Base-by-base conservation (phyloP, 2,329 filamentous ascomycete species). In the Botrytis deweyae region DNA sequence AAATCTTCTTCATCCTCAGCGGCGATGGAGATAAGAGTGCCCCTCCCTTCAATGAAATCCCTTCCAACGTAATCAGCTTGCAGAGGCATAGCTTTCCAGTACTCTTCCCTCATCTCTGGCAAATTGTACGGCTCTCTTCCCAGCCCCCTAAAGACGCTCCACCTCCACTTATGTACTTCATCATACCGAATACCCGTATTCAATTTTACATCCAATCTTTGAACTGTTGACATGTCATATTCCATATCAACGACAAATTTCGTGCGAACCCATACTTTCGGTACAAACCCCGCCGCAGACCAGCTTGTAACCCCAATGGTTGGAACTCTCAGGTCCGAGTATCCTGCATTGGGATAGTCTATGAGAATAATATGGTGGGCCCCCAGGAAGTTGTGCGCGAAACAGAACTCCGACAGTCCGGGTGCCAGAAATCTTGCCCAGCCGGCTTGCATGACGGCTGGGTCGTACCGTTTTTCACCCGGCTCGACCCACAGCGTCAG, bases 61-160 rank as follows among this genome's bases (percentile, higher is more conserved):
- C 0, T 1, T n/a, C 63, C 63, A 16, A 22, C 1, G 6, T 1
- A 0, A 1, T 0, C 1, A 12, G 42, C 63, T 1, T 1, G 1
- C 5, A 2, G 0, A 14, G 63, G 40, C 14, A 5, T 6, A 7
- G 63, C 40, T 20, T 3, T 18, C 63, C 63, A 65, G 14, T 42
- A 65, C 3, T 6, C 0, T 7, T 0, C 0, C 9, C 29, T 65
- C 1, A 46, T 6, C 18, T 65, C 63, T 16, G 63, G 63, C 38
- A 65, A 29, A 65, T 20, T 42, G 8, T 65, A 65, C 2, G 63
- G 40, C 62, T 6, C 2, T 20, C 6, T 33, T 20, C 38, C 63
- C 9, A 65, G n/a, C 8, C 18, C 7, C 4, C 25, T 14, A 6
- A 2, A 65, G 16, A 12, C 18, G 18, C 2, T 40, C 63, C 63